These are phyloP conservation scores for Sporothrix brasiliensis DNA, from an alignment of 2,329 filamentous ascomycete species.

Conservation along the genomic window DNA sequence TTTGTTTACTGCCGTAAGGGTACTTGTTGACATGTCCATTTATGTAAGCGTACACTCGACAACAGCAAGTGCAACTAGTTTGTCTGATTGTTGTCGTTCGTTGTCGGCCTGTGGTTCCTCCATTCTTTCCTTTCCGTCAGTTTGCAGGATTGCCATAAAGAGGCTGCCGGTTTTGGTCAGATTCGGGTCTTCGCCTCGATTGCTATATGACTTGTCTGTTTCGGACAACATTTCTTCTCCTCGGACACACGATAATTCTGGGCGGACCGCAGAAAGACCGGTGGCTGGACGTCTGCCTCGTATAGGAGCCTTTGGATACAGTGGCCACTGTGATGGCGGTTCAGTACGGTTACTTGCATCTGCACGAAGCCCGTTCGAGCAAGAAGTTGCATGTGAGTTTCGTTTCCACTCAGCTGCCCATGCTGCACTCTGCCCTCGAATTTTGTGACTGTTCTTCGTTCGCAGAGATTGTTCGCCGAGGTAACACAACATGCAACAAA, in stretches of 20 bases:
- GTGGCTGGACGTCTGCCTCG: not conserved
- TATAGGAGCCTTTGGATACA: not conserved
- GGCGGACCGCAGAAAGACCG: not conserved
- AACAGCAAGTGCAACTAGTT: no score
- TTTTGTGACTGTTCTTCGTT: not conserved
- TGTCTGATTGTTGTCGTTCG: no score
- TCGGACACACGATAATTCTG: not conserved
- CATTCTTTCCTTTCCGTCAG: not conserved
- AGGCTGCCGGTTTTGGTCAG: no score
- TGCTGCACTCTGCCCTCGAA: no score
- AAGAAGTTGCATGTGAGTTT: not conserved
- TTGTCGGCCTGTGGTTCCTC: no score
- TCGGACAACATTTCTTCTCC: not conserved
- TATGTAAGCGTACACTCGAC: not conserved
- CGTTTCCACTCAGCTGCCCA: not conserved
- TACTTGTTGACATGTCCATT: not conserved
- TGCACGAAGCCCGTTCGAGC: not conserved
- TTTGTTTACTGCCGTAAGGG: not conserved
- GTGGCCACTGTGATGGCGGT: not conserved
- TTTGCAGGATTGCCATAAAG: not conserved
- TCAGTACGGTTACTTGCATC: not conserved
- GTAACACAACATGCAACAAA: not conserved
- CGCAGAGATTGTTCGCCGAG: not conserved
- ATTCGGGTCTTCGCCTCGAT: not conserved
- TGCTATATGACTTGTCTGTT: not conserved